phyloP scores from a whole-genome alignment of 176 grass and related monocot species.

The Puya raimondii region DNA sequence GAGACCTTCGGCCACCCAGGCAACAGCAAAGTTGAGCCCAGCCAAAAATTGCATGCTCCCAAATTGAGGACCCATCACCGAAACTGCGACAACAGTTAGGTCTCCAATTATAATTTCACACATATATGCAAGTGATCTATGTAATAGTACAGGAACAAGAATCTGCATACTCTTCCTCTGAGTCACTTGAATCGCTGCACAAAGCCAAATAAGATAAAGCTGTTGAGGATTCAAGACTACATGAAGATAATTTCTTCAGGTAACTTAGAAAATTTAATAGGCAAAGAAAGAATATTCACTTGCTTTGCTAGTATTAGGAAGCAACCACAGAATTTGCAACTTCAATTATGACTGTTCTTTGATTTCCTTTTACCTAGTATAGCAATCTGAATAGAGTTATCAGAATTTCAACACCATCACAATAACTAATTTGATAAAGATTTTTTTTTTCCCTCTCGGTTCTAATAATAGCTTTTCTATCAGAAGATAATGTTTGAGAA shows the following conservation, averaged over 20 bases:
- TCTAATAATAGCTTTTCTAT: too few relatives aligned
- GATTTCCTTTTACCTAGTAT: too few relatives aligned
- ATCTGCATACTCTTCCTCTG: constrained; percentile 22
- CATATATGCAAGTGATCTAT: constrained; percentile 19
- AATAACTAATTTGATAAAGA: too few relatives aligned
- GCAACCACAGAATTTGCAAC: too few relatives aligned
- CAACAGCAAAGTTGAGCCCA: constrained; percentile 8
- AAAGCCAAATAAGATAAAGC: constrained; percentile 2
- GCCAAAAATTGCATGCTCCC: neutral
- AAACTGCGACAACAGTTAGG: constrained; percentile 8
- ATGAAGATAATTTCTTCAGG: neutral
- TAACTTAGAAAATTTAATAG: too few relatives aligned
- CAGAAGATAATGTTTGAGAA: too few relatives aligned
- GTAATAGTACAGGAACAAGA: constrained; percentile 17
- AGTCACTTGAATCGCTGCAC: constrained; percentile 23
- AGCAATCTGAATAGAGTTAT: too few relatives aligned
- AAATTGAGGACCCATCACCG: constrained; percentile 1
- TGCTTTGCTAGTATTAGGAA: too few relatives aligned
- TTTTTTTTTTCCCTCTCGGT: too few relatives aligned
- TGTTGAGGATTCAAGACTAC: neutral
- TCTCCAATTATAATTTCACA: neutral
- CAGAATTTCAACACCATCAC: too few relatives aligned
- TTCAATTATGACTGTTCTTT: too few relatives aligned
- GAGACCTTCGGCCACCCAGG: neutral
- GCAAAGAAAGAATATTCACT: too few relatives aligned